Conservation (phyloP, 352 stramenopile genomes). For the Phytophthora pisi region DNA sequence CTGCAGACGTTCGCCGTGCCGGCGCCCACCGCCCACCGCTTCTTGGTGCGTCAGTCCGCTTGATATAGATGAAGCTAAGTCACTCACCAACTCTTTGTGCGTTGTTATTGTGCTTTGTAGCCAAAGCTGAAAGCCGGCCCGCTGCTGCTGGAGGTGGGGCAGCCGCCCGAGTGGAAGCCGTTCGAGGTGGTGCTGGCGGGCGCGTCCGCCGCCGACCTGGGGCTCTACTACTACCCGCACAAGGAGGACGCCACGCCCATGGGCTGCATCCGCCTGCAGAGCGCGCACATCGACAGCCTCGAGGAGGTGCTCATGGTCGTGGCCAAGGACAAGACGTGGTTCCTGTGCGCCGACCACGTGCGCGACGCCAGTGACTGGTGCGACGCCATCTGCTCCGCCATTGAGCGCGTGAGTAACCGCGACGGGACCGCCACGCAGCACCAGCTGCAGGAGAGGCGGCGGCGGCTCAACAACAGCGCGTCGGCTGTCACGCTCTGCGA, state of each 20-base stretch:
- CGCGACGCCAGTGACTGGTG: conserved; percentile 69
- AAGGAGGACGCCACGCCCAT: conserved; percentile 45
- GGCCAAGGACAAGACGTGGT: conserved; percentile 81
- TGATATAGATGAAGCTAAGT: too few species aligned
- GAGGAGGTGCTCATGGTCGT: conserved; percentile 82
- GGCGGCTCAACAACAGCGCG: conserved; percentile 51
- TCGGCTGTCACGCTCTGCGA: conserved; percentile 56
- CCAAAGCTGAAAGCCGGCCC: conserved; percentile 66
- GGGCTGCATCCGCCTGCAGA: conserved; percentile 66
- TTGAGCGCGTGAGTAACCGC: conserved; percentile 44
- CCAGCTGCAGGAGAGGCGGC: conserved; percentile 15
- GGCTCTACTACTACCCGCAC: conserved; percentile 71
- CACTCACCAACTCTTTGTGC: background rate
- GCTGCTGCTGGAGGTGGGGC: conserved; percentile 64
- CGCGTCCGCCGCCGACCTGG: conserved; percentile 51
- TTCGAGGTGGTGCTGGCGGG: conserved; percentile 75
- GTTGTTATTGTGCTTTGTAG: conserved; percentile 23
- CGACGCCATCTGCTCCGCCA: conserved; percentile 61
- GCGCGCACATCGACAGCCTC: conserved; percentile 69
- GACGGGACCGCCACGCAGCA: conserved; percentile 4
- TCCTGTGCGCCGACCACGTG: conserved; percentile 67
- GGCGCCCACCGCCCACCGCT: conserved; percentile 39
- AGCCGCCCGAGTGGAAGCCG: conserved; percentile 56
- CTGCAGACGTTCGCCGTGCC: conserved; percentile 52
- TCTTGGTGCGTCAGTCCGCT: conserved; percentile 37